These are phyloP conservation scores for Ogataea glucozyma DNA, from an alignment of 805 yeast species.

Conservation along the genomic window DNA sequence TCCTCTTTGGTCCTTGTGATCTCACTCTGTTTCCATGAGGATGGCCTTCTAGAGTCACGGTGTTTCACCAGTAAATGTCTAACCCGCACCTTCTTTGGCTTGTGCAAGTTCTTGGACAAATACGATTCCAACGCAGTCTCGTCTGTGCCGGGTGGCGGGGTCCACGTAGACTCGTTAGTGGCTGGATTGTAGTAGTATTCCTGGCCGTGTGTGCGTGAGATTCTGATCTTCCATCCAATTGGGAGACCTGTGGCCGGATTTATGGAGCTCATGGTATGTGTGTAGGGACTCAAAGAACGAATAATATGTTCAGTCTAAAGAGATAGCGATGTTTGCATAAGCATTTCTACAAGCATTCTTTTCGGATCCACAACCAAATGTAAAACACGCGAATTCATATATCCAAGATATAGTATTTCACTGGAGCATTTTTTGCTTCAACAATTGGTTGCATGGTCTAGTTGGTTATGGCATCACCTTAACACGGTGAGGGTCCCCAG, in stretches of 20 bases:
- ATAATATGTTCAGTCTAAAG: too few species aligned
- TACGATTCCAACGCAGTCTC: slow-evolving; percentile 56
- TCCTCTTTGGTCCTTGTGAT: slow-evolving; percentile 83
- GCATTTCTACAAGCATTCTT: too few species aligned
- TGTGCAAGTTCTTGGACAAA: slow-evolving; percentile 45
- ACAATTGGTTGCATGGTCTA: slow-evolving; percentile 90
- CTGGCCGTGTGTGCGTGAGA: slow-evolving; percentile 76
- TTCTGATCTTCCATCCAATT: slow-evolving; percentile 75
- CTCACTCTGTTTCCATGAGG: slow-evolving; percentile 78
- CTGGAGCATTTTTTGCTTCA: background rate
- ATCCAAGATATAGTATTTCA: background rate
- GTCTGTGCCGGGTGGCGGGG: slow-evolving; percentile 84
- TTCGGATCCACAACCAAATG: too few species aligned
- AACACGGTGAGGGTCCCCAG: slow-evolving; percentile 99
- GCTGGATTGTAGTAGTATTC: slow-evolving; percentile 79
- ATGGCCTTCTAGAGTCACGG: slow-evolving; percentile 80
- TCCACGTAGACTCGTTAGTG: slow-evolving; percentile 82
- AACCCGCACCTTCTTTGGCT: slow-evolving; percentile 72
- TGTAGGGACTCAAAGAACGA: too few species aligned
- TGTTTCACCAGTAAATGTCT: slow-evolving; percentile 85
- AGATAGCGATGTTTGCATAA: too few species aligned
- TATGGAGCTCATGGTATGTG: slow-evolving; percentile 3
- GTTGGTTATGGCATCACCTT: slow-evolving; percentile 99
- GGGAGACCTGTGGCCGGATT: slow-evolving; percentile 71
- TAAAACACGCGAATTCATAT: too few species aligned